Evolutionary conservation across 352 stramenopile species (phyloP), one percentile per base, ranked within the genome.

Genomic region (Globisporangium sylvaticum): DNA sequence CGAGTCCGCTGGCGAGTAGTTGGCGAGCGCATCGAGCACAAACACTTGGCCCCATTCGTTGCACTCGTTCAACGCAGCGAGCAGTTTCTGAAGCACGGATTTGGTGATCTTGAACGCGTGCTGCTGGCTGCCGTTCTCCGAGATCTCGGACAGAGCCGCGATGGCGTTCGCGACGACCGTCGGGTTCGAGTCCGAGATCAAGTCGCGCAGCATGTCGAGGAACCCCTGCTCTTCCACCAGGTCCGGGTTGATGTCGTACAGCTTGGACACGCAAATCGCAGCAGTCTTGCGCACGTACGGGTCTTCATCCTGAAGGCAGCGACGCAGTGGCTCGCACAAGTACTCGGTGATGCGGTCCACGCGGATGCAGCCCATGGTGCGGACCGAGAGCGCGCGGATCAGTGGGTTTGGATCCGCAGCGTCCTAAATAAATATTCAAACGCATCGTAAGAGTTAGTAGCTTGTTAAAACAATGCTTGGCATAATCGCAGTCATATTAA

Each of bases 11-110:
- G 98, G 97, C 25, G 88, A 91, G 88, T 99, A 99, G 59, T 94
- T 97, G 0, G 96, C 91, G 22, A 99, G 74, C 27, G 93, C 94
- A 75, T 99, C 97, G 7, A 99, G 77, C 69, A 99, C 98, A 72
- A 98, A 99, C 6, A 99, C 97, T 78, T 99, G 96, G 32, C 97
- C 97, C 97, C 97, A 99, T 81, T 99, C 98, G 65, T 98, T 99
- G 81, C 97, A 99, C 78, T 99, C 98, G 69, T 99, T 99, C 20
- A 99, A 79, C 5, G 97, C 97, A 0, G 97, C 97, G 20, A 99
- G 75, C 31, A 99, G 87, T 76, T 99, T 99, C 77, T 99, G 96
- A 53, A 99, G 74, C 64, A 99, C 94, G 4, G 92, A 97, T 42
- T 98, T 97, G 58, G 87, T 98, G 73, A 99, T 98, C 71, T 98